phyloP scores from a whole-genome alignment of 768 basidiomycete species.

The Xerocomellus dryophilus region DNA sequence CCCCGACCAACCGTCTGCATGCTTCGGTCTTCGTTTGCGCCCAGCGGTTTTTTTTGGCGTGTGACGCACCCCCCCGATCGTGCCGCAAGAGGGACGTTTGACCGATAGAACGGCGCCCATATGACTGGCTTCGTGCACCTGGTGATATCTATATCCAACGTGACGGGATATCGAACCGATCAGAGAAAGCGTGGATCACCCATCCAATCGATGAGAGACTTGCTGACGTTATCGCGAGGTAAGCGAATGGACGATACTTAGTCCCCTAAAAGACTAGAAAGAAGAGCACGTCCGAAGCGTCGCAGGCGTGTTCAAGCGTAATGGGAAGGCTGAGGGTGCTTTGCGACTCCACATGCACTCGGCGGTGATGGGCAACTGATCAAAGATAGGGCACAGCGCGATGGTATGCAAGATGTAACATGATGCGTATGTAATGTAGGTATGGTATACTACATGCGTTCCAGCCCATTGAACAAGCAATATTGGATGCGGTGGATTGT shows the following conservation, averaged over 20 bases:
- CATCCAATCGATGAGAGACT: slow-evolving; percentile 2
- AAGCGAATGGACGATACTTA: too few species aligned
- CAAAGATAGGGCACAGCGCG: slow-evolving; percentile 5
- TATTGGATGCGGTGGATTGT: slow-evolving; percentile 24
- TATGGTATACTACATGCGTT: slow-evolving; percentile 35
- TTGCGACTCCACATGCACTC: too few species aligned
- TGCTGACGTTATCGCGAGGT: slow-evolving; percentile 5
- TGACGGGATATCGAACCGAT: slow-evolving; percentile 9
- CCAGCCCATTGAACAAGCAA: slow-evolving; percentile 27
- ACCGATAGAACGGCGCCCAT: background rate
- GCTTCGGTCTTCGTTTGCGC: background rate
- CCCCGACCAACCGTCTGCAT: background rate
- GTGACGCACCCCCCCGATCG: background rate
- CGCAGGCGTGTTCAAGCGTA: background rate
- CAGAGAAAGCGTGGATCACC: slow-evolving; percentile 14
- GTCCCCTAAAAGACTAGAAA: background rate
- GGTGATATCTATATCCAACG: background rate
- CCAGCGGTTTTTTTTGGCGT: background rate
- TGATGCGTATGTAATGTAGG: slow-evolving; percentile 27
- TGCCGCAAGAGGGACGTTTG: background rate
- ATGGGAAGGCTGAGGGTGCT: too few species aligned
- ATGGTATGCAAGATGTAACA: slow-evolving; percentile 21
- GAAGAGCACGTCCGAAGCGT: background rate
- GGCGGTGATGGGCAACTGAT: slow-evolving; percentile 4
- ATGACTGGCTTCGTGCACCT: background rate